phyloP scores from a whole-genome alignment of 78 protist species.

The Dictyostelium intermedium region DNA sequence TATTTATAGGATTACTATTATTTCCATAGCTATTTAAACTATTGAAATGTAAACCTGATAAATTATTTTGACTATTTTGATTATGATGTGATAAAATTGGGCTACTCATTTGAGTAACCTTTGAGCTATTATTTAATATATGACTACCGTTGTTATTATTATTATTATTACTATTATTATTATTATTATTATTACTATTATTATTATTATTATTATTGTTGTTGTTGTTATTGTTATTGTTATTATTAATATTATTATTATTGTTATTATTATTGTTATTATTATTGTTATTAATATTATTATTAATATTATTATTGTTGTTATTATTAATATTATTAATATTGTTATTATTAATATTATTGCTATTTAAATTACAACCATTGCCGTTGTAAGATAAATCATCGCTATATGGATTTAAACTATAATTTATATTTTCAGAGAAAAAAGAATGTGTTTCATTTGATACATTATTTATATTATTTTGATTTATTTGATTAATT shows the following conservation, averaged over 20 bases:
- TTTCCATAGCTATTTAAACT: conserved; percentile 4
- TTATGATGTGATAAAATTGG: not conserved
- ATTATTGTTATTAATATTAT: too few relatives aligned
- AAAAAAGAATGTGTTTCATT: conserved; percentile 25
- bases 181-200: not conserved
- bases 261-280: not conserved
- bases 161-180: not conserved
- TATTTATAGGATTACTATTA: not conserved
- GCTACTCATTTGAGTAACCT: conserved; percentile 6
- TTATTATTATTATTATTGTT: not conserved
- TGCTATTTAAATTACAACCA: not conserved
- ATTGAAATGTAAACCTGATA: not conserved
- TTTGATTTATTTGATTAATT: not conserved
- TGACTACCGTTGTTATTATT: not conserved
- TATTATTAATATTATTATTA: not conserved
- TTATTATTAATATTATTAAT: not conserved
- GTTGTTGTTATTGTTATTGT: not conserved
- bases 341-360: not conserved
- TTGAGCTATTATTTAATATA: not conserved
- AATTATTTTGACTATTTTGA: not conserved
- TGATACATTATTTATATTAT: not conserved
- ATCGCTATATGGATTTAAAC: conserved; percentile 15
- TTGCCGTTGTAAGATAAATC: not conserved
- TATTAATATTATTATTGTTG: not conserved
- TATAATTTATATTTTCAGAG: not conserved